Base-by-base conservation (phyloP, 2,329 filamentous ascomycete genomes). In the Chlorencoelia australis region DNA sequence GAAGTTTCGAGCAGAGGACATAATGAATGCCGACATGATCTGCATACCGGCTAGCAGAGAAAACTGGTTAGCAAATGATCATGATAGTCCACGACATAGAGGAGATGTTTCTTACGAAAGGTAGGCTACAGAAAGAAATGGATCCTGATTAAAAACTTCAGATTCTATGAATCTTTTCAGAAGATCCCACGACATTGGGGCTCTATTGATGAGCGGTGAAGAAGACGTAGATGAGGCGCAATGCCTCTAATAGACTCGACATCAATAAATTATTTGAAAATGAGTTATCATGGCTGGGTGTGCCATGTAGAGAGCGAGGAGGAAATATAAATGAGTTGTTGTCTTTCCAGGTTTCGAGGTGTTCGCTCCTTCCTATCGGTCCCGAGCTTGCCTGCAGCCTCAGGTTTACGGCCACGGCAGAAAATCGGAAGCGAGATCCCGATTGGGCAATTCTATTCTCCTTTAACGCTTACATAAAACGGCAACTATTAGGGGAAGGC, bases 111-210 rank as follows among this genome's bases (percentile, higher is more conserved):
- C 53, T 44, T 69, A 89, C 83, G 83, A 84, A 56, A 91, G 76
- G 64, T 91, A 91, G 48, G 83, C 85, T 59, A 91, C 84, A 44
- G 83, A 82, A 61, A 91, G 78, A 62, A 87, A 89, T 46, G 85
- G 83, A 64, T 89, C 81, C 65, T 83, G 80, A 68, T 88, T 89
- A 72, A 91, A 91, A 69, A 91, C 82, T 70, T 91, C 84, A 68
- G 82, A 87, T 73, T 89, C 83, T 68, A 91, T 78, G 75, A 89
- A 88, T 64, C 84, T 78, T 70, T 85, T 82, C 60, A 91, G 73
- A 67, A 91, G 71, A 69, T 88, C 82, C 83, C 83, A 89, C 68
- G 78, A 82, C 78, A 79, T 80, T 47, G 45, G 46, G 41, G 37
- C 30, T 29, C 42, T 27, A 43, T 31, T 30, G 27, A 29, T 39